Base-by-base conservation (phyloP, 2,329 filamentous ascomycete genomes). In the Cyphellophora attinorum region DNA sequence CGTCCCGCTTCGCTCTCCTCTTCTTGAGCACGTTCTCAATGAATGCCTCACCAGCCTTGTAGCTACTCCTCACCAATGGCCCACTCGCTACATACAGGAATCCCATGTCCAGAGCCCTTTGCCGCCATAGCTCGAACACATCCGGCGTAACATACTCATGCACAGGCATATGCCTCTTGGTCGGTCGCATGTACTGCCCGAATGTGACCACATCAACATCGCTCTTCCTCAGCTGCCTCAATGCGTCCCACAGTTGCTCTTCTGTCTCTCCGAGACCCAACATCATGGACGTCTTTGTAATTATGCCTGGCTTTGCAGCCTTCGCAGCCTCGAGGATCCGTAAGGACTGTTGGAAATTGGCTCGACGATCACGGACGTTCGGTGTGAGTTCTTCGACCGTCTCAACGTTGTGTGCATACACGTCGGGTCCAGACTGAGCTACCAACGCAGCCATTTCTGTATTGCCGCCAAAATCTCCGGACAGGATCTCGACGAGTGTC, bases 261-360 rank as follows among this genome's bases (percentile, higher is more conserved):
- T 96, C 88, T 16, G 79, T 86, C 70, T 98, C 91, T 10, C 91
- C 91, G 4, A 98, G 64, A 3, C 91, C 91, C 15, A 98, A 71
- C 91, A 98, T 98, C 44, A 98, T 76, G 49, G 85, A 94, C 1
- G 91, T 96, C 72, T 98, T 98, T n/a, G 91, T 98, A 51, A 98
- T 93, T 40, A 96, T 72, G 3, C 74, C 74, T 2, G 79, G 74
- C 39, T 74, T 76, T 2, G 81, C 76, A 40, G 76, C 71, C 70
- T 98, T 96, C 18, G 82, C 91, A 23, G 83, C 77, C 38, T 77
- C 70, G 40, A 98, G 63, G 5, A 98, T 88, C 19, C 67, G 67
- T 41, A 96, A 60, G 42, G 81, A 91, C 65, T 93, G 85, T 48
- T 81, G 68, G 65, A 95, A 98, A 5, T 78, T 93, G 1, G 91